Evolutionary conservation across 495 filamentous ascomycete genomes (phyloP).

Genomic region (Hypoxylon fragiforme): DNA sequence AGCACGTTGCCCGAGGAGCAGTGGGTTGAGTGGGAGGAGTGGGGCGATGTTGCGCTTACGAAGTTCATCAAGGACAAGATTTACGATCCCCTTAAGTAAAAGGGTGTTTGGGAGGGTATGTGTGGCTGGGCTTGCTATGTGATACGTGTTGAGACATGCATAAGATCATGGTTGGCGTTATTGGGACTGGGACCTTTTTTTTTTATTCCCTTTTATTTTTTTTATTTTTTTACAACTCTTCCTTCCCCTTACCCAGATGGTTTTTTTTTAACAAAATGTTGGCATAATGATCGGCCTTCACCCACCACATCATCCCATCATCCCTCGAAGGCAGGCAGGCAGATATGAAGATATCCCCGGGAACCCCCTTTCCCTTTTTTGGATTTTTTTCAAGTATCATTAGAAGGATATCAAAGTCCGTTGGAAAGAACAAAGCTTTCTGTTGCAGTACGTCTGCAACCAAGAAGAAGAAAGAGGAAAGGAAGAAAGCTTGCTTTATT

Average conservation of each 20-base stretch:
- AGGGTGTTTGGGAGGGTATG: not conserved
- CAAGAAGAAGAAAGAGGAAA: too few species aligned
- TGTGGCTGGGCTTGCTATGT: not conserved
- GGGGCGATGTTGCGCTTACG: constrained; percentile 75
- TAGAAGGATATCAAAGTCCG: constrained; percentile 12
- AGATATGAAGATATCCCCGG: constrained; percentile 23
- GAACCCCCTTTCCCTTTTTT: constrained; percentile 2
- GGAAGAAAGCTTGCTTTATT: too few species aligned
- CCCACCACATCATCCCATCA: too few species aligned
- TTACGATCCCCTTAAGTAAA: constrained; percentile 67
- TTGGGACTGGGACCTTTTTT: not conserved
- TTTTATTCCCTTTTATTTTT: not conserved
- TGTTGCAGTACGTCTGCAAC: too few species aligned
- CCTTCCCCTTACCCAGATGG: too few species aligned
- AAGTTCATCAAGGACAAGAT: constrained; percentile 78
- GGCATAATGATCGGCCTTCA: constrained; percentile 21
- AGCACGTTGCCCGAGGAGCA: constrained; percentile 63
- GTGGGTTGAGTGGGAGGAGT: constrained; percentile 81
- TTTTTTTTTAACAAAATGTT: too few species aligned
- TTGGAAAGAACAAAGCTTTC: constrained; percentile 9
- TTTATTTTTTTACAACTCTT: constrained; percentile 1
- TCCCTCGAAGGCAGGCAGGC: constrained; percentile 1
- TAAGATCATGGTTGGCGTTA: constrained; percentile 34
- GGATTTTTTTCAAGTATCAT: not conserved
- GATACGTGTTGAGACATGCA: constrained; percentile 13